phyloP scores from a whole-genome alignment of 1,284 basidiomycete species.

The Irpex sp. region DNA sequence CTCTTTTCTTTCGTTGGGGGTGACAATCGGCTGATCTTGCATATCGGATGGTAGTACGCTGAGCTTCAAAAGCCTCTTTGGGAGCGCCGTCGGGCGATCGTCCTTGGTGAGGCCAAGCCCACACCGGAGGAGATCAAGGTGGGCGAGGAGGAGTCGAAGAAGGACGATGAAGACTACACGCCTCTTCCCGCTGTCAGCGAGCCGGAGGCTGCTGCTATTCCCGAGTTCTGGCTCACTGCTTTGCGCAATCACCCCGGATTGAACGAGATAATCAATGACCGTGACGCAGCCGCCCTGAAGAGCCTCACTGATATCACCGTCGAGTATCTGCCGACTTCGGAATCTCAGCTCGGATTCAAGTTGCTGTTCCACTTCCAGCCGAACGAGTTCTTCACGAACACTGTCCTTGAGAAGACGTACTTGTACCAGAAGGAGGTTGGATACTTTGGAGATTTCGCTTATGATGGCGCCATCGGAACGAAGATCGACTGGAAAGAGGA shows the following conservation, averaged over 20 bases:
- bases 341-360: constrained; percentile 86
- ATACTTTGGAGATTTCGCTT: constrained; percentile 93
- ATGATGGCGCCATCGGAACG: constrained; percentile 88
- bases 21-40: constrained; percentile 12
- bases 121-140: constrained; percentile 82
- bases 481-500: constrained; percentile 98
- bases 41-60: constrained; percentile 65
- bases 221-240: constrained; percentile 98
- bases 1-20: not conserved
- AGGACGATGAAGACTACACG: constrained; percentile 65
- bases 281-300: constrained; percentile 79
- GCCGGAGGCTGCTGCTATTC: constrained; percentile 61
- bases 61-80: constrained; percentile 84
- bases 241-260: constrained; percentile 90
- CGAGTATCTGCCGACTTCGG: constrained; percentile 62
- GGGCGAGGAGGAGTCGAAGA: constrained; percentile 67
- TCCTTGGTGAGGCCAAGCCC: constrained; percentile 74
- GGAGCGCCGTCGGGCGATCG: constrained; percentile 82
- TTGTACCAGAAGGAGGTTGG: constrained; percentile 93
- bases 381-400: constrained; percentile 90
- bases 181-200: constrained; percentile 47
- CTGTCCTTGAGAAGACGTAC: constrained; percentile 89
- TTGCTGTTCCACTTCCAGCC: constrained; percentile 79
- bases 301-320: constrained; percentile 67
- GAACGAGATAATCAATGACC: constrained; percentile 89